These are phyloP conservation scores for Raphanus sativus DNA, from an alignment of 345 rosid genomes.

Conservation along the genomic window DNA sequence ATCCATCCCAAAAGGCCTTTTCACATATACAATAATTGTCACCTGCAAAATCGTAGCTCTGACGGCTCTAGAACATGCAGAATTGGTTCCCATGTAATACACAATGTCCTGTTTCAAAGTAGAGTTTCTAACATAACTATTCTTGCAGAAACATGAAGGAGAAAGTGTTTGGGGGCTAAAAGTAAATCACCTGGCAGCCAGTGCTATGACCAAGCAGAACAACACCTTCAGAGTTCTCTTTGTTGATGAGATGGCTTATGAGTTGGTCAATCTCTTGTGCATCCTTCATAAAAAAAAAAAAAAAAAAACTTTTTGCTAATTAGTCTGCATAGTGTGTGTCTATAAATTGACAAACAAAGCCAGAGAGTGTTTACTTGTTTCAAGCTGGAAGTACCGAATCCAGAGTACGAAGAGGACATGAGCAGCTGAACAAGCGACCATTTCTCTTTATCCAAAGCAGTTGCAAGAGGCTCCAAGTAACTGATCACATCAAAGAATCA, in stretches of 20 bases:
- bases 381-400: constrained; percentile 90
- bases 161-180: not conserved
- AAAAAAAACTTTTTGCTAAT: constrained; percentile 24
- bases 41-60: constrained; percentile 93
- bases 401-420: constrained; percentile 87
- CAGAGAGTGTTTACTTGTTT: constrained; percentile 63
- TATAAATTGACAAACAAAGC: no score
- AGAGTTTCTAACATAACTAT: not conserved
- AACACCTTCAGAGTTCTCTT: constrained; percentile 91
- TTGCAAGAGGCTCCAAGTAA: constrained; percentile 90
- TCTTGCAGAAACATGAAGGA: not conserved
- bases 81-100: constrained; percentile 82
- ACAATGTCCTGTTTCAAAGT: constrained; percentile 69
- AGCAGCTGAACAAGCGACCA: constrained; percentile 94
- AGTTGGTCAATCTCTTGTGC: constrained; percentile 87
- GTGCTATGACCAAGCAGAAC: constrained; percentile 95
- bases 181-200: constrained; percentile 79
- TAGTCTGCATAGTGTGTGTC: not conserved
- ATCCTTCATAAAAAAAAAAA: constrained; percentile 58
- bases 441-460: constrained; percentile 87
- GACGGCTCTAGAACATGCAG: constrained; percentile 96
- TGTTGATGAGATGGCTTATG: constrained; percentile 83
- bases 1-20: constrained; percentile 6
- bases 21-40: constrained; percentile 10
- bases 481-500: constrained; percentile 37